phyloP scores from a whole-genome alignment of 768 basidiomycete species.

The Trametes meyenii region DNA sequence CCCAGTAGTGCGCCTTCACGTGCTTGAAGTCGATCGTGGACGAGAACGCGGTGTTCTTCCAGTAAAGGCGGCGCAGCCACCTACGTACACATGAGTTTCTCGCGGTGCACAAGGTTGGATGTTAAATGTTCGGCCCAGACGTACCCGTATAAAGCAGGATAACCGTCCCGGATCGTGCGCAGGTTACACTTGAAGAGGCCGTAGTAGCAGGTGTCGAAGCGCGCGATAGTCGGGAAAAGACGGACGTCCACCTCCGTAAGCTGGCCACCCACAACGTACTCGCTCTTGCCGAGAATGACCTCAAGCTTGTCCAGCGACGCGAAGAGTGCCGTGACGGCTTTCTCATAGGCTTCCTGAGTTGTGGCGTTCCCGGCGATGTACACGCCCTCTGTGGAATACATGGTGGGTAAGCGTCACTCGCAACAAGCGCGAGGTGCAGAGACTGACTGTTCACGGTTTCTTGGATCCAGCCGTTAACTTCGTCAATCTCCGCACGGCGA shows the following conservation, averaged over 20 bases:
- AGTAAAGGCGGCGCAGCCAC: too few relatives aligned
- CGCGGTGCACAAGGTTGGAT: too few relatives aligned
- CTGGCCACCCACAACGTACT: slow-evolving; percentile 79
- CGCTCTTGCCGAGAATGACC: slow-evolving; percentile 70
- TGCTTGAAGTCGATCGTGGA: too few relatives aligned
- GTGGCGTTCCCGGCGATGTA: slow-evolving; percentile 90
- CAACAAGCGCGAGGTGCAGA: too few relatives aligned
- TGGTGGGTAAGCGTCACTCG: slow-evolving; percentile 14
- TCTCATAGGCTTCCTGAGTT: slow-evolving; percentile 77
- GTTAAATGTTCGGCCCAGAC: too few relatives aligned
- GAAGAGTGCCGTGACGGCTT: slow-evolving; percentile 76
- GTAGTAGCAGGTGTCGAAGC: slow-evolving; percentile 89
- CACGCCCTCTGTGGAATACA: slow-evolving; percentile 62
- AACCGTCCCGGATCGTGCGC: slow-evolving; percentile 80
- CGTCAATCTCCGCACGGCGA: slow-evolving; percentile 77
- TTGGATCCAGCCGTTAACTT: slow-evolving; percentile 84
- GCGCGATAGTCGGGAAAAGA: slow-evolving; percentile 90
- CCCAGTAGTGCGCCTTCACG: too few relatives aligned
- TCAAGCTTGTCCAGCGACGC: slow-evolving; percentile 82
- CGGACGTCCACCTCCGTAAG: slow-evolving; percentile 87
- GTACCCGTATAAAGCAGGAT: slow-evolving; percentile 52
- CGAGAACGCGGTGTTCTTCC: too few relatives aligned
- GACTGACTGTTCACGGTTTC: slow-evolving; percentile 77
- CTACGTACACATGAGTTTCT: too few relatives aligned
- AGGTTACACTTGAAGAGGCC: slow-evolving; percentile 95